Percentiles rank a stretch among this genome's conserved stretches.
Evolutionary conservation across 306 rosid genomes (phyloP).

Genomic region (Arachis stenosperma): DNA sequence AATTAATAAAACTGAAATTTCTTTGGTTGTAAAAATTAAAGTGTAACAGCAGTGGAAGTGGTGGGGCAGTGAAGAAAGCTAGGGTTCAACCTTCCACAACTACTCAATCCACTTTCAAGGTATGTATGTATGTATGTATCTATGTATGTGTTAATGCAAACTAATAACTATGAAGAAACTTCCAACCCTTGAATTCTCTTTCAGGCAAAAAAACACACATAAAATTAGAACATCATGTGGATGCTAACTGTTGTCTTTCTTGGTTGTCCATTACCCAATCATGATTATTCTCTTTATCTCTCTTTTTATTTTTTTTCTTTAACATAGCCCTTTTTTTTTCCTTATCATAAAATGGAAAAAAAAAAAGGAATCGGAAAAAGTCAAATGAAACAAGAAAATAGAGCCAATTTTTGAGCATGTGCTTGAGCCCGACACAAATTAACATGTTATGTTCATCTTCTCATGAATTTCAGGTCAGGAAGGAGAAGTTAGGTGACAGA

Average conservation of each 20-base stretch:
- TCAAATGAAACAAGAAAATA: conserved; percentile 45
- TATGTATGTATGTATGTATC: conserved; percentile 19
- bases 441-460: conserved; percentile 22
- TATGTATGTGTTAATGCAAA: background rate
- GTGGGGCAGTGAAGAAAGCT: conserved; percentile 92
- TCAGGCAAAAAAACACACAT: conserved; percentile 39
- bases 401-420: conserved; percentile 45
- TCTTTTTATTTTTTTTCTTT: background rate
- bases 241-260: conserved; percentile 75
- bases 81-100: conserved; percentile 89
- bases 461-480: conserved; percentile 76
- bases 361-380: conserved; percentile 35
- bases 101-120: conserved; percentile 89
- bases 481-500: conserved; percentile 99
- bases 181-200: conserved; percentile 46
- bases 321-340: no score
- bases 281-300: conserved; percentile 54
- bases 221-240: conserved; percentile 47
- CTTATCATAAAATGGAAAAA: background rate
- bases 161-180: conserved; percentile 35
- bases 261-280: conserved; percentile 67
- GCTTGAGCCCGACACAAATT: conserved; percentile 37
- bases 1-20: background rate
- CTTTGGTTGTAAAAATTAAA: conserved; percentile 29
- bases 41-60: conserved; percentile 83